phyloP scores from a whole-genome alignment of 2,329 filamentous ascomycete species.

The Xylariomycetidae sp. region DNA sequence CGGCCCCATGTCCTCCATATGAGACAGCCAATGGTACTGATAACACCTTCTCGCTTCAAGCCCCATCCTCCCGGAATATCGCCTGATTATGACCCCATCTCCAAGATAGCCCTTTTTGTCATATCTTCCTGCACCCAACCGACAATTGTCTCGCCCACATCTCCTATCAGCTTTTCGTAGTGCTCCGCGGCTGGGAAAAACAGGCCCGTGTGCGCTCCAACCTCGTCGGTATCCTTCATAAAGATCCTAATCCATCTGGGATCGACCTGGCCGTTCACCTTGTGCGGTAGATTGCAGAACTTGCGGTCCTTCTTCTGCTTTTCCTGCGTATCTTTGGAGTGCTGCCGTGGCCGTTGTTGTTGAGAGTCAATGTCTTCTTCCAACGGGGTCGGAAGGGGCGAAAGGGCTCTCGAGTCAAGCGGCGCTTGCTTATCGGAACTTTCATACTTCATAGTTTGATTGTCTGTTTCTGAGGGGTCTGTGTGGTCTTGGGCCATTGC shows the following conservation, averaged over 20 bases:
- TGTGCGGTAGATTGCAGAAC: constrained; percentile 70
- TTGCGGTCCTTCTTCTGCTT: constrained; percentile 55
- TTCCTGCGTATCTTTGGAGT: no score
- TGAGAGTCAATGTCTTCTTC: no score
- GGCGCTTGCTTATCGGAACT: no score
- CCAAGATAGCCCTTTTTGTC: constrained; percentile 36
- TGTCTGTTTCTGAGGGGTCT: not conserved
- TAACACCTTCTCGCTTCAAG: constrained; percentile 11
- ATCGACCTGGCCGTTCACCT: constrained; percentile 53
- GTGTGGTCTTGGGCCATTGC: constrained; percentile 1
- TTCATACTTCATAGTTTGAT: no score
- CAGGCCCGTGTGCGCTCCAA: constrained; percentile 77
- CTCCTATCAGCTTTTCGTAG: constrained; percentile 72
- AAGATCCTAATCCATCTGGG: constrained; percentile 71
- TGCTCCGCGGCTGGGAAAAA: constrained; percentile 71
- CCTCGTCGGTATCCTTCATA: constrained; percentile 81
- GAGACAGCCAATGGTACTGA: no score
- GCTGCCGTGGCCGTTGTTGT: no score
- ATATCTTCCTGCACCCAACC: constrained; percentile 65
- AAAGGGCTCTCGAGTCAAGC: no score
- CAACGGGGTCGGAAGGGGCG: no score
- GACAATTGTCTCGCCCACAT: constrained; percentile 63
- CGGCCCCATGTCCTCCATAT: no score
- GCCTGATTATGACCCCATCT: constrained; percentile 14
- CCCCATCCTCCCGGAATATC: constrained; percentile 14